Conservation (phyloP, 129 eudicot species). For the Flaveria ramosissima region DNA sequence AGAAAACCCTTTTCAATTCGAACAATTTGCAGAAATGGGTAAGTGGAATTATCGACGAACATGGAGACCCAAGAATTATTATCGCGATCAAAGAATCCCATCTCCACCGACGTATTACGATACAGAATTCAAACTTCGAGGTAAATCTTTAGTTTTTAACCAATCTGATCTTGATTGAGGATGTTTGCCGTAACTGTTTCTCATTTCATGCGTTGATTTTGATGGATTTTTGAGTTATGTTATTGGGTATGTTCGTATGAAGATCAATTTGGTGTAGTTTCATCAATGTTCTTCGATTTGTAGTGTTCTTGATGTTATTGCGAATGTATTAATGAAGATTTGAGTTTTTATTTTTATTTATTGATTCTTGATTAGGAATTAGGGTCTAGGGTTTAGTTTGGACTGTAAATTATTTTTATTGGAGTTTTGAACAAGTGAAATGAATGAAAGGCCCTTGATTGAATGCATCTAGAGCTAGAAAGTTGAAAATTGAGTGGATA, state of each 20-base stretch:
- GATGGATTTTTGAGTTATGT: constrained; percentile 13
- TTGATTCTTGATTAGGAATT: constrained; percentile 6
- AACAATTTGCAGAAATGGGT: constrained; percentile 31
- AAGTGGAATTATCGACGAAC: constrained; percentile 45
- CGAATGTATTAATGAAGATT: not conserved
- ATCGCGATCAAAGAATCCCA: constrained; percentile 45
- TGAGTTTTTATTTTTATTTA: constrained; percentile 12
- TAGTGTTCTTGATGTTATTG: not conserved
- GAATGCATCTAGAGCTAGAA: constrained; percentile 1
- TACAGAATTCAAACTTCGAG: constrained; percentile 43
- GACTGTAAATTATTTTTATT: not conserved
- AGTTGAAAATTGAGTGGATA: not conserved
- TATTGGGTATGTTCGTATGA: not conserved
- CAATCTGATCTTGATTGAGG: constrained; percentile 11
- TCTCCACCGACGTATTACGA: constrained; percentile 48
- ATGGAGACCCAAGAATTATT: constrained; percentile 43
- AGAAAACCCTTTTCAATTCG: not conserved
- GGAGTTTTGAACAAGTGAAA: not conserved
- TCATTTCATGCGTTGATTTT: not conserved
- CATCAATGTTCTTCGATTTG: not conserved
- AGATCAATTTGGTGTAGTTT: constrained; percentile 11
- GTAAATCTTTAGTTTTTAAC: constrained; percentile 14
- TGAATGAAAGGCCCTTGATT: constrained; percentile 1
- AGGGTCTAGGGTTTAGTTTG: constrained; percentile 20
- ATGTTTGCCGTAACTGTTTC: not conserved